These are phyloP conservation scores for Alternaria hordeiaustralica DNA, from an alignment of 2,329 filamentous ascomycete species.

Conservation along the genomic window DNA sequence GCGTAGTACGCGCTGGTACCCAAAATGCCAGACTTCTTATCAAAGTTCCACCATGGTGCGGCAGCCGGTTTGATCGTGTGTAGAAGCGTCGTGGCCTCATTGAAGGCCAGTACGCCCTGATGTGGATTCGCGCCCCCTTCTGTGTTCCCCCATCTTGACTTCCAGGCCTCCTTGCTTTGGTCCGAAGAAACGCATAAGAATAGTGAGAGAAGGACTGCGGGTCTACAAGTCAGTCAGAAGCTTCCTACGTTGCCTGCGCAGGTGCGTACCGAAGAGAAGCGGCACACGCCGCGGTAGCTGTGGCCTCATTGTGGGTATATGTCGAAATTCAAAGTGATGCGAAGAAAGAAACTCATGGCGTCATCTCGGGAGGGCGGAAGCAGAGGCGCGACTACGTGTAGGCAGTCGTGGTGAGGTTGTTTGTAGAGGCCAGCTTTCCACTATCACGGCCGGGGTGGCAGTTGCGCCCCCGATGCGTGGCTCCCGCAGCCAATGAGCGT, in stretches of 20 bases:
- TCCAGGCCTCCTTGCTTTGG: conserved; percentile 19
- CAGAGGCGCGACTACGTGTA: conserved; percentile 19
- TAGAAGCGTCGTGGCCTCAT: conserved; percentile 51
- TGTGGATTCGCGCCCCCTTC: conserved; percentile 17
- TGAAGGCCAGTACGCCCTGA: conserved; percentile 35
- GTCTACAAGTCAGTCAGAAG: conserved; percentile 28
- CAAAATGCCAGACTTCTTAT: conserved; percentile 64
- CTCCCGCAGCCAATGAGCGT: conserved; percentile 38
- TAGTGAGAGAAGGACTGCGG: conserved; percentile 42
- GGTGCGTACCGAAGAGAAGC: conserved; percentile 42
- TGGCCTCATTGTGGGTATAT: conserved; percentile 41
- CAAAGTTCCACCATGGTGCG: conserved; percentile 49
- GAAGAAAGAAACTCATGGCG: conserved; percentile 38
- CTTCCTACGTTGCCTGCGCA: conserved; percentile 7
- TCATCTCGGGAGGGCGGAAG: conserved; percentile 26
- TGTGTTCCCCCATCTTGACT: conserved; percentile 27
- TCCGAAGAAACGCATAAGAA: conserved; percentile 28
- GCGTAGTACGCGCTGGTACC: conserved; percentile 66
- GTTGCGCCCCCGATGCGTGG: conserved; percentile 20
- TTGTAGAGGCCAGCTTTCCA: conserved; percentile 46
- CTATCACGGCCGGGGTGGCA: conserved; percentile 23
- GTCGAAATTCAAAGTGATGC: conserved; percentile 17
- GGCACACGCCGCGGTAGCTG: conserved; percentile 45
- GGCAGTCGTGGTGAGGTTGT: conserved; percentile 27
- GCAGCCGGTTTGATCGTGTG: conserved; percentile 51